Percentiles rank a stretch among this genome's conserved stretches.
phyloP scores from a whole-genome alignment of 768 basidiomycete species.

The Tylopilus subfusipes region DNA sequence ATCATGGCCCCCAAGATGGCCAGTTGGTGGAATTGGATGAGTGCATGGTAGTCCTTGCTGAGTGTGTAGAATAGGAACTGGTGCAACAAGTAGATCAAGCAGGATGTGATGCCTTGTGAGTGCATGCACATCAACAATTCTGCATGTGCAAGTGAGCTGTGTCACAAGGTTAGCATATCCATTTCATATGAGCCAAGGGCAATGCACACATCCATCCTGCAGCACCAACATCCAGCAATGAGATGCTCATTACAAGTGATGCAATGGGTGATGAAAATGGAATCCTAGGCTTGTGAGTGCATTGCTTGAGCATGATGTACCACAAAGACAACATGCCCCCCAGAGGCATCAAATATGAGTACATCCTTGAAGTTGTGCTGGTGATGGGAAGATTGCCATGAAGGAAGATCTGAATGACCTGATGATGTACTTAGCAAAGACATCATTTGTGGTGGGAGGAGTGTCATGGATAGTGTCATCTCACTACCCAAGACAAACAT shows the following conservation, averaged over 20 bases:
- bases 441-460: slow-evolving; percentile 32
- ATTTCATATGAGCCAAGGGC: not conserved
- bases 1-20: slow-evolving; percentile 57
- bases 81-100: slow-evolving; percentile 77
- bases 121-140: slow-evolving; percentile 75
- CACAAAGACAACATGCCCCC: slow-evolving; percentile 54
- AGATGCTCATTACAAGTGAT: slow-evolving; percentile 51
- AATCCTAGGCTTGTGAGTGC: slow-evolving; percentile 21
- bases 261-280: slow-evolving; percentile 27
- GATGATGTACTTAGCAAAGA: slow-evolving; percentile 29
- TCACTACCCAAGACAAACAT: slow-evolving; percentile 44
- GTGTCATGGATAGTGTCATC: slow-evolving; percentile 35
- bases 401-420: slow-evolving; percentile 28
- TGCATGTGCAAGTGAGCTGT: slow-evolving; percentile 62
- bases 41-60: slow-evolving; percentile 74
- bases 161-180: not conserved
- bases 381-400: slow-evolving; percentile 29
- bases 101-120: slow-evolving; percentile 58
- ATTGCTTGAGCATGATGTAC: slow-evolving; percentile 46
- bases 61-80: slow-evolving; percentile 81
- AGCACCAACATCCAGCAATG: slow-evolving; percentile 53
- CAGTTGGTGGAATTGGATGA: slow-evolving; percentile 62
- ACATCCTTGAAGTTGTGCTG: slow-evolving; percentile 59
- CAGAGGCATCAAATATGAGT: slow-evolving; percentile 61
- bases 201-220: slow-evolving; percentile 36